Evolutionary conservation across 1,139 yeast species (phyloP).

Genomic region (Geotrichum carabidarum): DNA sequence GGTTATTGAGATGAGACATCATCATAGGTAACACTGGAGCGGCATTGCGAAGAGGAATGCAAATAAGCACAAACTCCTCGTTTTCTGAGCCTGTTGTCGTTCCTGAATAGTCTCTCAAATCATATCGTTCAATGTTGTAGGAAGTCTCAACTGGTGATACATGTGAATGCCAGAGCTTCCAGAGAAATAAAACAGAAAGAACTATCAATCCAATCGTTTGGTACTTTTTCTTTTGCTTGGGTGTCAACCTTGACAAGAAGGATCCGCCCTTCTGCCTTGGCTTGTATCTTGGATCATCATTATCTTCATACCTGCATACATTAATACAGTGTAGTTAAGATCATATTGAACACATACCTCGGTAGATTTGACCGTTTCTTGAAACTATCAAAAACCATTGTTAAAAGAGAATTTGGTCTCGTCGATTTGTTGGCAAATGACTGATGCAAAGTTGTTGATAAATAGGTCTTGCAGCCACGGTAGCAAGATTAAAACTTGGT

Average conservation of each 20-base stretch:
- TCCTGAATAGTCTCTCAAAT: conserved; percentile 47
- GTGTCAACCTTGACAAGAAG: conserved; percentile 2
- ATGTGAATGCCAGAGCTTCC: conserved; percentile 11
- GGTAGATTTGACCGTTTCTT: conserved; percentile 10
- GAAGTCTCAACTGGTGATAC: background rate
- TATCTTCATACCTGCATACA: conserved; percentile 2
- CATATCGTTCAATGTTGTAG: conserved; percentile 46
- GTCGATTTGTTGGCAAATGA: too few species aligned
- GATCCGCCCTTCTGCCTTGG: conserved; percentile 8
- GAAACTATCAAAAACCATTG: conserved; percentile 17
- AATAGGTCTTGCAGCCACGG: too few species aligned
- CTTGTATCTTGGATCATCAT: conserved; percentile 13
- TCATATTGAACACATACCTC: background rate
- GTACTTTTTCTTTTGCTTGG: conserved; percentile 10
- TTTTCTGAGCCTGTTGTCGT: conserved; percentile 50
- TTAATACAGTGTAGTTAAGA: background rate
- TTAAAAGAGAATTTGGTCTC: background rate
- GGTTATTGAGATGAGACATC: conserved; percentile 52
- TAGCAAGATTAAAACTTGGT: too few species aligned
- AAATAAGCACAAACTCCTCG: conserved; percentile 52
- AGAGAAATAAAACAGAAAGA: conserved; percentile 5
- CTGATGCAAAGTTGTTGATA: too few species aligned
- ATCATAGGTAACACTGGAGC: conserved; percentile 60
- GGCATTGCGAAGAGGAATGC: conserved; percentile 66
- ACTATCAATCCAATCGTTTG: conserved; percentile 8